Base-by-base conservation (phyloP, 768 basidiomycete species). In the Terana coerulea region DNA sequence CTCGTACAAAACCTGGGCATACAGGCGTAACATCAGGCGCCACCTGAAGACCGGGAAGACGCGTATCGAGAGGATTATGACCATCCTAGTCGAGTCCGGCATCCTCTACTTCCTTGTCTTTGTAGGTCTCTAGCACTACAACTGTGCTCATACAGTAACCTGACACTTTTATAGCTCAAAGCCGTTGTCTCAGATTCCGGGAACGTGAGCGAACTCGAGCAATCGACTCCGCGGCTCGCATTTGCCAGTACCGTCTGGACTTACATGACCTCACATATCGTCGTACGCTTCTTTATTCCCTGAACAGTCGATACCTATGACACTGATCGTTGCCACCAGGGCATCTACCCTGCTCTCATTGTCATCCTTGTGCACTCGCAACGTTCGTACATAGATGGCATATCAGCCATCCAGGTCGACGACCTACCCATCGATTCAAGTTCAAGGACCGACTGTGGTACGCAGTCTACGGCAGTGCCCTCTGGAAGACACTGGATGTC, bases 31-130 rank as follows among this genome's bases (percentile, higher is more conserved):
- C 5, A 37, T 37, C 36, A 17, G 8, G 8, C 21, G 36, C 15
- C 36, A 19, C 24, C n/a, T 3, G 5, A 19, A 24, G 10, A 26
- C 44, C 4, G 15, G 26, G 22, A 46, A 19, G 44, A 25, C 44
- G 5, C 56, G 47, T 2, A 50, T 46, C 2, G 55, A 62, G 37
- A 56, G 29, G 19, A 17, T 58, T 11, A 51, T 62, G 44, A 14
- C 57, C 3, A 51, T 62, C 11, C 49, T 62, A 42, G 34, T 62
- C 28, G 61, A 62, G 35, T 58, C 61, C 8, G 61, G 61, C 25
- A 25, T 62, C 9, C 39, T 62, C 2, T 62, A 62, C 49, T 54
- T 58, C 43, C 55, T 62, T 40, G 60, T 62, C 51, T 62, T 60
- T 35, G 61, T 62, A 33, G 28, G 61, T 35, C 31, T 12, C 35